These are phyloP conservation scores for Alternaria triticimaculans DNA, from an alignment of 2,329 filamentous ascomycete genomes.

Conservation along the genomic window DNA sequence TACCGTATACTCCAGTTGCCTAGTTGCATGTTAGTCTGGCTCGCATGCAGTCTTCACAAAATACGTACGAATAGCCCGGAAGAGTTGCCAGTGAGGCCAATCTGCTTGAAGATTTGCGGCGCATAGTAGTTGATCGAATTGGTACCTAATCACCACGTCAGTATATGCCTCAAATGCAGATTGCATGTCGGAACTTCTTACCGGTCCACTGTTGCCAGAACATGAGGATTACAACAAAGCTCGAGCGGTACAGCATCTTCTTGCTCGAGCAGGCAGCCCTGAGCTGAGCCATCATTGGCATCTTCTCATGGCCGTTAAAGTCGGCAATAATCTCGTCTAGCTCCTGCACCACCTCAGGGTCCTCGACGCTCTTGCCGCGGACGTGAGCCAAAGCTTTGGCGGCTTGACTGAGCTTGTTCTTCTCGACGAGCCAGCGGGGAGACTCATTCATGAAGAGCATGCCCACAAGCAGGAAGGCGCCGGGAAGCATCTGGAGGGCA, in stretches of 20 bases:
- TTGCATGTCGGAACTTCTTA: conserved; percentile 16
- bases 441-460: conserved; percentile 61
- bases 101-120: conserved; percentile 53
- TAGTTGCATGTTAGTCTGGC: conserved; percentile 4
- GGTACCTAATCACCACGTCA: conserved; percentile 3
- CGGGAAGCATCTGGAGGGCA: conserved; percentile 60
- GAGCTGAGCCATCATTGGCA: conserved; percentile 49
- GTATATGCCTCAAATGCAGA: background rate
- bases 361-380: conserved; percentile 45
- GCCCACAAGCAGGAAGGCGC: conserved; percentile 57
- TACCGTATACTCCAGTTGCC: conserved; percentile 49
- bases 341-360: conserved; percentile 48
- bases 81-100: conserved; percentile 49
- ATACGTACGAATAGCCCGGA: conserved; percentile 53
- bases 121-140: conserved; percentile 52
- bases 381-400: conserved; percentile 50
- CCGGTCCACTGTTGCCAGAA: conserved; percentile 54
- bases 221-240: conserved; percentile 53
- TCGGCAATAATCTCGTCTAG: conserved; percentile 52
- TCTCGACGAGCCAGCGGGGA: conserved; percentile 62
- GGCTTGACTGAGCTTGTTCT: conserved; percentile 56
- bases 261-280: conserved; percentile 47
- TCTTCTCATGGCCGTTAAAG: conserved; percentile 53
- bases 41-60: background rate
- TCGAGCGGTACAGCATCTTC: conserved; percentile 51